phyloP scores from a whole-genome alignment of 306 rosid species.

The Mimosa bimucronata region DNA sequence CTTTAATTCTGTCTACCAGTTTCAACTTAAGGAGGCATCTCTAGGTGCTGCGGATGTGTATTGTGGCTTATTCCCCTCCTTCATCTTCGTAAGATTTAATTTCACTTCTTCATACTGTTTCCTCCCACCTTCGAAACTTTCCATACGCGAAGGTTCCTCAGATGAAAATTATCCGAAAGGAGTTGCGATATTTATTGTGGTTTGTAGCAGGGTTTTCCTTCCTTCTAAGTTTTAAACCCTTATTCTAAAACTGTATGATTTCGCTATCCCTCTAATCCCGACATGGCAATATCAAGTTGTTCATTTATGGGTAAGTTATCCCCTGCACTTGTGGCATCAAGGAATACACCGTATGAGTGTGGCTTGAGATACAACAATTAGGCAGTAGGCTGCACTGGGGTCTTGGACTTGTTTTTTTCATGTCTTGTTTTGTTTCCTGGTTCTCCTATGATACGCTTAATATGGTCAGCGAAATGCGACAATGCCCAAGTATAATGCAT shows the following conservation, averaged over 20 bases:
- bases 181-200: background rate
- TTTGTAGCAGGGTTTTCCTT: background rate
- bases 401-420: background rate
- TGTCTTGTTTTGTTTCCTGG: background rate
- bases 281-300: background rate
- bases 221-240: background rate
- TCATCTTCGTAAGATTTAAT: constrained; percentile 17
- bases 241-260: background rate
- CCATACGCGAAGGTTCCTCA: background rate
- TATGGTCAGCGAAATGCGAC: background rate
- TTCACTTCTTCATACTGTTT: constrained; percentile 3
- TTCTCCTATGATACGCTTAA: background rate
- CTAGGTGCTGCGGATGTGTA: constrained; percentile 17
- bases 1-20: constrained; percentile 2
- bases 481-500: background rate
- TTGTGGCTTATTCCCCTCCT: constrained; percentile 21
- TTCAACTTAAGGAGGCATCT: constrained; percentile 26
- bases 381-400: background rate
- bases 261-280: background rate
- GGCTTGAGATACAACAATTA: background rate
- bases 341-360: background rate
- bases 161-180: background rate
- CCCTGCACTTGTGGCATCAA: background rate
- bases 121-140: background rate
- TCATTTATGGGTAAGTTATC: background rate